Base-by-base conservation (phyloP, 805 yeast genomes). In the Grigorovia transvaalensis region DNA sequence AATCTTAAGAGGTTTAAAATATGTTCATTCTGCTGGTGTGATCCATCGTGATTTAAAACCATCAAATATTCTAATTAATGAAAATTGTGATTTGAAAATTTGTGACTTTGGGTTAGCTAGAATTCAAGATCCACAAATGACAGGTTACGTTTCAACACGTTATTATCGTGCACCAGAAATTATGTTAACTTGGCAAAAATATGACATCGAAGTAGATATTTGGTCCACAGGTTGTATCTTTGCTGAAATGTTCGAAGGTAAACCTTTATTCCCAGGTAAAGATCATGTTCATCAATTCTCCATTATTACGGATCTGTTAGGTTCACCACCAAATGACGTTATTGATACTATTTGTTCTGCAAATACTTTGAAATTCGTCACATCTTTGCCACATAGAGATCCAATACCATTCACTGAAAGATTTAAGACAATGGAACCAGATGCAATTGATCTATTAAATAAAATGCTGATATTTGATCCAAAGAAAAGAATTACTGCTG, bases 141-240 rank as follows among this genome's bases (percentile, higher is more conserved):
- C 98, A 0, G 99, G 98, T 9, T 91, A 91, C 67, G 99, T 91
- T 17, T 85, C 95, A 5, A 91, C 99, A 4, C 72, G 99, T 63
- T 91, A 89, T 73, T 91, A 91, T 71, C 79, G 99, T 56, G 99
- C 98, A 0, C 99, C 99, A 1, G 99, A 91, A 68, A 91, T 91
- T 69, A 91, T 91, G 99, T 78, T 91, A 57, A 89, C 97, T 29
- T 91, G 98, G 98, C 99, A 91, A 68, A 88, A 91, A 66, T 91
- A 91, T 71, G 96, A 90, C 64, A 84, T 88, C 9, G 97, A 90
- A 70, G 98, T 91, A 42, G 99, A 91, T 69, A 87, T 91, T 61
- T 91, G 99, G 99, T 85, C 95, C 20, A 96, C 95, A 11, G 99
- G 96, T 20, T 91, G 99, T 72, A 90, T 91, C 53, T 86, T 91